Percentiles rank a stretch among this genome's conserved stretches.
These are phyloP conservation scores for Fusarium aywerte DNA, from an alignment of 2,329 filamentous ascomycete genomes.

Conservation along the genomic window DNA sequence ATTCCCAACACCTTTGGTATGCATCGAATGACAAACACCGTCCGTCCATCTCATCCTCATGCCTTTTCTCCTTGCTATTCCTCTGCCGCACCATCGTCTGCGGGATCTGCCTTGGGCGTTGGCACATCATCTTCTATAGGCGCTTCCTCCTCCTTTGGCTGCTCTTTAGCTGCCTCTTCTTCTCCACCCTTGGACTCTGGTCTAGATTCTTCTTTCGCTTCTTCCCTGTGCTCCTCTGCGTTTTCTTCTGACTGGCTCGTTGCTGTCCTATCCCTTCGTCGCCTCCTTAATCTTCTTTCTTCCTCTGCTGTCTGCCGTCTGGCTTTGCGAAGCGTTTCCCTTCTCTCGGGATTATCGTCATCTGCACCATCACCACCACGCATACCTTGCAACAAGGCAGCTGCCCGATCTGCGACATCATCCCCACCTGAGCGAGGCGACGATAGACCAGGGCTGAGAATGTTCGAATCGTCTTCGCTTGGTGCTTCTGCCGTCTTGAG, in stretches of 20 bases:
- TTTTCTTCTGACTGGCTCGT: slow-evolving; percentile 49
- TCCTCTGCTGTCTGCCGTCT: slow-evolving; percentile 80
- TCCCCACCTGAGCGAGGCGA: slow-evolving; percentile 64
- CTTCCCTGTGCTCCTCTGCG: slow-evolving; percentile 41
- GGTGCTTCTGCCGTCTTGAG: slow-evolving; percentile 51
- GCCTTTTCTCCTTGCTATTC: slow-evolving; percentile 39
- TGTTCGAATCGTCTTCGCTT: slow-evolving; percentile 61
- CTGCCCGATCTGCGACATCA: slow-evolving; percentile 87
- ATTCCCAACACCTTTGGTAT: slow-evolving; percentile 43
- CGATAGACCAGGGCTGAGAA: slow-evolving; percentile 62
- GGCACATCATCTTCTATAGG: slow-evolving; percentile 34
- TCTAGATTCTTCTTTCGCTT: slow-evolving; percentile 38
- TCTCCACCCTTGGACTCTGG: slow-evolving; percentile 25
- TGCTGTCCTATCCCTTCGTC: slow-evolving; percentile 71
- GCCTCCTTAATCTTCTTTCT: slow-evolving; percentile 74
- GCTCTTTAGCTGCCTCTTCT: slow-evolving; percentile 26
- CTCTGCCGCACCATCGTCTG: slow-evolving; percentile 23
- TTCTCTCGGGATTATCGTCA: slow-evolving; percentile 60
- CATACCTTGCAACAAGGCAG: slow-evolving; percentile 84
- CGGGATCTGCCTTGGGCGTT: slow-evolving; percentile 33
- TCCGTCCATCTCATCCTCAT: slow-evolving; percentile 36
- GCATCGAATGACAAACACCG: slow-evolving; percentile 34
- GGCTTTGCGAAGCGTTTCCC: slow-evolving; percentile 69
- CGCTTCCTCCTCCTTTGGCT: slow-evolving; percentile 21
- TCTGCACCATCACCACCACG: slow-evolving; percentile 72